Evolutionary conservation across 352 stramenopile species (phyloP), one percentile per base, ranked within the genome.

Genomic region (Phytopythium cucurbitacearum): DNA sequence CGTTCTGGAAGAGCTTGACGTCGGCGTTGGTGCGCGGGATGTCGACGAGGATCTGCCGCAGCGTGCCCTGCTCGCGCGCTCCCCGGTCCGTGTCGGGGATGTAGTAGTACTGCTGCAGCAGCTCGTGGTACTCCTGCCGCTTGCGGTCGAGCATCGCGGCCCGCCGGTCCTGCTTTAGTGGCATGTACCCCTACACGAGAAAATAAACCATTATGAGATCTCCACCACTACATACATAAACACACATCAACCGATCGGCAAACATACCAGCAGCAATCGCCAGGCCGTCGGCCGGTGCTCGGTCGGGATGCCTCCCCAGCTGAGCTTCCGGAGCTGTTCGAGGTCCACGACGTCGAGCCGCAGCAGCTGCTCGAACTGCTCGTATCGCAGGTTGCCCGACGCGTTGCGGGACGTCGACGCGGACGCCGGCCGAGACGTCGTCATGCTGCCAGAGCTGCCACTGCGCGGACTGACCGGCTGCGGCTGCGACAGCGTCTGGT

Each of bases 21-120:
- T 98, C 94, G 5, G 97, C 96, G 56, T 95, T 96, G 9, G 97
- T 99, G 6, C 98, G 80, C 39, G 98, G 98, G 21, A 99, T 97
- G 71, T 99, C 98, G n/a, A 99, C 97, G 39, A 99, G 70, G 21
- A 99, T 99, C 65, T 95, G 85, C 5, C 87, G 79, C 55, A 99
- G 71, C 12, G 95, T 98, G 40, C 95, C 95, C 67, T 99, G 95
- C 71, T 99, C 97, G 50, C 97, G 91, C 36, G 89, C 70, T 2
- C 90, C 97, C 28, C 96, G 85, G 48, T 97, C 85, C 45, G 93
- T 91, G 62, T 98, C 95, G 7, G 94, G 88, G 56, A 99, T 98
- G 66, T 98, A 96, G 74, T 98, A 99, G 79, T 99, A 98, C 63
- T 97, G 93, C 38, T 87, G 74, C 44, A 98, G 62, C 35, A 97